phyloP scores from a whole-genome alignment of 257 asterid species.

The Solanum pinnatisectum region DNA sequence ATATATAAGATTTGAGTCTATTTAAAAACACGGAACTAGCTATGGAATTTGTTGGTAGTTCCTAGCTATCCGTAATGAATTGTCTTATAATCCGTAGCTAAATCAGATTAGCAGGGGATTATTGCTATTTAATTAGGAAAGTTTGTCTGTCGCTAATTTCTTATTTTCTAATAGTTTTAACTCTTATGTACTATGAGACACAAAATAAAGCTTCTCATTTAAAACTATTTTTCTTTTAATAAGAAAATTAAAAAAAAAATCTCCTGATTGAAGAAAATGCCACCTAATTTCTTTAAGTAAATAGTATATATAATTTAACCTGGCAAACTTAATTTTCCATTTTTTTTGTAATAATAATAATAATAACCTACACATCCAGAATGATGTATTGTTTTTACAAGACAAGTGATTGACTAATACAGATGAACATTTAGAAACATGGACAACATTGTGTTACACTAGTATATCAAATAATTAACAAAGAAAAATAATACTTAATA shows the following conservation, averaged over 20 bases:
- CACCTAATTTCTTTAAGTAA: not conserved
- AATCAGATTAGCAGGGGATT: not conserved
- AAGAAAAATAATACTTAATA: not conserved
- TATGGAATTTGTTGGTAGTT: too few species aligned
- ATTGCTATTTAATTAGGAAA: too few species aligned
- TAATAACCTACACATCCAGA: not conserved
- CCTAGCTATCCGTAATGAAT: not conserved
- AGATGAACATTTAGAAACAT: not conserved
- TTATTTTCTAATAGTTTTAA: too few species aligned
- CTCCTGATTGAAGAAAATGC: not conserved
- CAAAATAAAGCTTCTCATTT: not conserved
- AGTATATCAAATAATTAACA: not conserved
- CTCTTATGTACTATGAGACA: not conserved
- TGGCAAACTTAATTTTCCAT: not conserved
- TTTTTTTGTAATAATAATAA: too few species aligned
- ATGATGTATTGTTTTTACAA: not conserved
- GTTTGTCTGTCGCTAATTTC: too few species aligned
- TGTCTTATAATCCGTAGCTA: not conserved
- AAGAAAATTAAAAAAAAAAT: too few species aligned
- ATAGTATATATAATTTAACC: too few species aligned
- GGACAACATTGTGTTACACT: not conserved
- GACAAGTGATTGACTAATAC: not conserved
- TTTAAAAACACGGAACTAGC: rapidly evolving
- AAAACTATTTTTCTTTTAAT: too few species aligned
- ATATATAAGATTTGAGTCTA: not conserved